These are phyloP conservation scores for Ganoderma meredithae DNA, from an alignment of 1,284 basidiomycete species.

Conservation along the genomic window DNA sequence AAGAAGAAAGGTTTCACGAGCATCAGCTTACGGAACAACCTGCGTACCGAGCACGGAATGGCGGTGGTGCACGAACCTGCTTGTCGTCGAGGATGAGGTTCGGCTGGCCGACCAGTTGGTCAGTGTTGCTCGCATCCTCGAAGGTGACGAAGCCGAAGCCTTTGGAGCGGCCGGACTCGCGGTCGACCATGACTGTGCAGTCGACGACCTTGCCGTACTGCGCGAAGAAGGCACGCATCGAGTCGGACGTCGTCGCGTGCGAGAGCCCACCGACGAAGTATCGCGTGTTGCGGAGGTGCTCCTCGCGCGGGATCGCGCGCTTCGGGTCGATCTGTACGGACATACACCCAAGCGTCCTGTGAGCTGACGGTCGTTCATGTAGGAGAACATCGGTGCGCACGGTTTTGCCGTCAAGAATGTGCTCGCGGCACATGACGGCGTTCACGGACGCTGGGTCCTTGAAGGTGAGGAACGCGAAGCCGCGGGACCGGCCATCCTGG, in stretches of 20 bases:
- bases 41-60: too few relatives aligned
- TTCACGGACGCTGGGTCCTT: conserved; percentile 81
- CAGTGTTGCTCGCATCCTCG: conserved; percentile 77
- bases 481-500: conserved; percentile 85
- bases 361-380: conserved; percentile 5
- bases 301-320: conserved; percentile 90
- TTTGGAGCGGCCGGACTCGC: conserved; percentile 89
- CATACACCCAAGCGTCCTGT: neutral
- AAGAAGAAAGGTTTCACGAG: conserved; percentile 15
- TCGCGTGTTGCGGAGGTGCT: conserved; percentile 82
- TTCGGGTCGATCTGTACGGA: conserved; percentile 88
- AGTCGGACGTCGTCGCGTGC: conserved; percentile 79
- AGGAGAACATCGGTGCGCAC: conserved; percentile 20
- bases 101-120: conserved; percentile 73
- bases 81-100: conserved; percentile 83
- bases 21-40: neutral
- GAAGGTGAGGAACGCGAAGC: conserved; percentile 95
- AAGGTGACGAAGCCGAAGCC: conserved; percentile 96
- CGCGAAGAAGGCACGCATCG: conserved; percentile 82
- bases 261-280: conserved; percentile 92
- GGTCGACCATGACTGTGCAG: conserved; percentile 93
- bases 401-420: conserved; percentile 88
- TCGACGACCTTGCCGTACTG: conserved; percentile 87
- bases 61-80: conserved; percentile 52
- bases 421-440: conserved; percentile 82